Conservation (phyloP, 768 basidiomycete genomes). For the Phallus indusiatus region DNA sequence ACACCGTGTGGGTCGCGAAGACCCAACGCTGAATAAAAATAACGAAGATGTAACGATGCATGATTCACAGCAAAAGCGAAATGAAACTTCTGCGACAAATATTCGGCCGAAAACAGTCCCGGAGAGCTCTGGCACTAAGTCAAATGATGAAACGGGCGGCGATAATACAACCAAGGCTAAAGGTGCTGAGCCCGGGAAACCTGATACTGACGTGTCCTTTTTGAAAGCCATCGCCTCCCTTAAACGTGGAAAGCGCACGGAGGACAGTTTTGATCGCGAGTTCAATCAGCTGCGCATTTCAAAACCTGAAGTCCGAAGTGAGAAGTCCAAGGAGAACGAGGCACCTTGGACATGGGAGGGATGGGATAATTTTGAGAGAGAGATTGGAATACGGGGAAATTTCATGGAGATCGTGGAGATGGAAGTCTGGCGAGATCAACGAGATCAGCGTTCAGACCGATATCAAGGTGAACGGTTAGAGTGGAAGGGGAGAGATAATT, state of each 20-base stretch:
- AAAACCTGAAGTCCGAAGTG: slow-evolving; percentile 41
- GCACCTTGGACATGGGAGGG: slow-evolving; percentile 47
- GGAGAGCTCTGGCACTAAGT: neutral
- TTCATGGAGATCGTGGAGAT: slow-evolving; percentile 73
- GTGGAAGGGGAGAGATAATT: slow-evolving; percentile 51
- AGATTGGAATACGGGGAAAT: slow-evolving; percentile 54
- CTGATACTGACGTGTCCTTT: slow-evolving; percentile 61
- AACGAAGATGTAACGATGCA: too few species aligned
- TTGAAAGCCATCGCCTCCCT: slow-evolving; percentile 66
- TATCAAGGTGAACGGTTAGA: slow-evolving; percentile 18
- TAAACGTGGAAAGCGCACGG: slow-evolving; percentile 56
- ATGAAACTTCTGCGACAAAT: too few species aligned
- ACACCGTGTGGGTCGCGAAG: too few species aligned
- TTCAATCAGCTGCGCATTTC: slow-evolving; percentile 70
- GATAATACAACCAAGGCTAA: slow-evolving; percentile 9
- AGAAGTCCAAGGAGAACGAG: slow-evolving; percentile 25
- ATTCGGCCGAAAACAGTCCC: too few species aligned
- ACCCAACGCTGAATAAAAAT: too few species aligned
- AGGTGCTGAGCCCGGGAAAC: slow-evolving; percentile 36
- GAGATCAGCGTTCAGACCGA: slow-evolving; percentile 12
- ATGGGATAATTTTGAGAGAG: slow-evolving; percentile 58
- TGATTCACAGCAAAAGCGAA: too few species aligned
- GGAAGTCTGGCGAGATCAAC: slow-evolving; percentile 33
- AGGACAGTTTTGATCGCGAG: slow-evolving; percentile 68
- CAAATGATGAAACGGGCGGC: neutral